Percentiles rank a stretch among this genome's conserved stretches.
These are phyloP conservation scores for Hyphopichia buzzinii DNA, from an alignment of 1,139 yeast species.

Conservation along the genomic window DNA sequence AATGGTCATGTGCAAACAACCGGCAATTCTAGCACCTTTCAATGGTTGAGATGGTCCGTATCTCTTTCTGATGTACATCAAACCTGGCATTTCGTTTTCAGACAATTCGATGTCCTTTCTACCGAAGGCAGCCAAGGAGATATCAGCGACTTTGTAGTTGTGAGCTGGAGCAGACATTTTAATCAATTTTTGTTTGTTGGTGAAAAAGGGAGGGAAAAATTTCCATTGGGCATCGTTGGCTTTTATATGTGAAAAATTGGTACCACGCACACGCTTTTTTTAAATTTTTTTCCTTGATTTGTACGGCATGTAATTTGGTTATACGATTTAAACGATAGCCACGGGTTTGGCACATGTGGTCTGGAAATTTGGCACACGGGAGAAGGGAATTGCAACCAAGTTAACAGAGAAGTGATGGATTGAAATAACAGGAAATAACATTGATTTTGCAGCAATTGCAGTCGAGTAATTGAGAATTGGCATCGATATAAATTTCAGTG, in stretches of 20 bases:
- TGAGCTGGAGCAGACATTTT: conserved; percentile 32
- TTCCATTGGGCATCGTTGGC: neutral
- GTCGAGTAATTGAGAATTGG: no score
- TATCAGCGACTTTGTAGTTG: conserved; percentile 96
- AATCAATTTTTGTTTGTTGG: no score
- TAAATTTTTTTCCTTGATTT: neutral
- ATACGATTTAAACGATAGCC: neutral
- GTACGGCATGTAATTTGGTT: neutral
- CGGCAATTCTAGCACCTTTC: conserved; percentile 98
- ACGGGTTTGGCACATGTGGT: neutral
- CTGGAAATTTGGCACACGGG: no score
- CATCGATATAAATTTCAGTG: no score
- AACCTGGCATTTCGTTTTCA: conserved; percentile 99
- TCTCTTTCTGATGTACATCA: conserved; percentile 94
- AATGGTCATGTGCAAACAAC: conserved; percentile 99
- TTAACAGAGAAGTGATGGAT: no score
- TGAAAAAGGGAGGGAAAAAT: conserved; percentile 1
- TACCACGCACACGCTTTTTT: neutral
- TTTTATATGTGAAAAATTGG: neutral
- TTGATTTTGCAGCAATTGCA: no score
- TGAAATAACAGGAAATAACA: no score
- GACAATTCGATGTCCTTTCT: conserved; percentile 99
- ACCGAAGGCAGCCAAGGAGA: conserved; percentile 99
- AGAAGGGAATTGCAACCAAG: no score
- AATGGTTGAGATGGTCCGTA: conserved; percentile 93